These are phyloP conservation scores for Turnera subulata DNA, from an alignment of 345 rosid species.

Conservation along the genomic window DNA sequence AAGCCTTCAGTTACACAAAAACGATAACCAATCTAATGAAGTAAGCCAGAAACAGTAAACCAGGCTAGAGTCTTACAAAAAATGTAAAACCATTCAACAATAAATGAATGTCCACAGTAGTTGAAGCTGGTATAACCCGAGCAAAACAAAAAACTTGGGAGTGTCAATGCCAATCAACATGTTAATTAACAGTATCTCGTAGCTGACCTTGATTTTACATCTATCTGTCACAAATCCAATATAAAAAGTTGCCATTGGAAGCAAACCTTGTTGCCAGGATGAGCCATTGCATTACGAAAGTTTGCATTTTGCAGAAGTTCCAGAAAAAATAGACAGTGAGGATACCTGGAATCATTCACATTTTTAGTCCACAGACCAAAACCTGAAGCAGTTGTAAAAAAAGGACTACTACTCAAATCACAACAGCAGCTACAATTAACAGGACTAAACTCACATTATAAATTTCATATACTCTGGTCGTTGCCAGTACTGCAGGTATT, in stretches of 20 bases:
- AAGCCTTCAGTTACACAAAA: not conserved
- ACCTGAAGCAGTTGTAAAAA: not conserved
- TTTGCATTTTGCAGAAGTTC: conserved; percentile 94
- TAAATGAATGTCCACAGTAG: too few relatives aligned
- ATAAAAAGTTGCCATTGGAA: too few relatives aligned
- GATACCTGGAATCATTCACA: conserved; percentile 67
- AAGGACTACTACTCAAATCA: not conserved
- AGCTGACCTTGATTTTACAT: too few relatives aligned
- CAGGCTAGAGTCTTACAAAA: not conserved
- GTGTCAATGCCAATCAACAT: too few relatives aligned
- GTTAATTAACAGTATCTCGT: too few relatives aligned
- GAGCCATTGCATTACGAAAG: conserved; percentile 95
- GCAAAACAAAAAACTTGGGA: too few relatives aligned
- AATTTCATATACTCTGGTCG: conserved; percentile 84
- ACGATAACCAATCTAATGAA: conserved; percentile 4
- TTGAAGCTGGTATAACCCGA: too few relatives aligned
- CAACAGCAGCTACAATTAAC: not conserved
- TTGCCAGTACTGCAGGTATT: conserved; percentile 96
- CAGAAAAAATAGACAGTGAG: conserved; percentile 88
- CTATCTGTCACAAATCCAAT: too few relatives aligned
- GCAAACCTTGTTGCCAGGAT: conserved; percentile 86
- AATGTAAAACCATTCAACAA: not conserved
- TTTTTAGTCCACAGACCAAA: conserved; percentile 17
- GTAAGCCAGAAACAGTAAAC: not conserved
- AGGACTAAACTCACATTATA: conserved; percentile 63